Base-by-base conservation (phyloP, 2,329 filamentous ascomycete genomes). In the Juglanconis oblonga region DNA sequence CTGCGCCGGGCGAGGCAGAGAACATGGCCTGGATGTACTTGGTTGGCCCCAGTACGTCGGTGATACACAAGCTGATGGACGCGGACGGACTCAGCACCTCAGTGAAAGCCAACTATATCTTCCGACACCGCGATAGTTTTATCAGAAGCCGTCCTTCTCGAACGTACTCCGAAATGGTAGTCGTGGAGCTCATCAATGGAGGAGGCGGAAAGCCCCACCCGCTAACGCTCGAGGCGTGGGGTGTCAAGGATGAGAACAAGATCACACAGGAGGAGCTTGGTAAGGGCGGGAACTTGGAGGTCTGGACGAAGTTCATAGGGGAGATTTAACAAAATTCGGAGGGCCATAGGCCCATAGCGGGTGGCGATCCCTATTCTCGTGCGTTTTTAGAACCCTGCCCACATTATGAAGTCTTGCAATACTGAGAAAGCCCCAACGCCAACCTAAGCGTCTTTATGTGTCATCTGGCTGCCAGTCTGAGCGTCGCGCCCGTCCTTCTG, bases 401-500 rank as follows among this genome's bases (percentile, higher is more conserved):
- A 14, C 4, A 11, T 14, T 40, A 40, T 36, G n/a, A n/a, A n/a
- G n/a, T n/a, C n/a, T n/a, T 71, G 68, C 62, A 38, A 38, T 31
- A 5, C 33, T 52, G 49, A 53, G 14, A 11, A 7, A 13, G 5
- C 4, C 11, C 13, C n/a, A 31, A 2, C 13, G 7, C 29, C 45
- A 38, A 54, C 32, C 68, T 73, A n/a, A 45, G 59, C 1, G 61
- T 66, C n/a, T 59, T 73, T 29, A 68, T 58, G 10, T 65, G 64
- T 51, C 58, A 44, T 24, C 68, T 4, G 45, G 44, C 29, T 58
- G 62, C 13, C 64, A 65, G 70, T 2, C 44, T 69, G 32, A 69
- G 71, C 9, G 70, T 68, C 17, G 70, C 67, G 2, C 64, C 66
- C 14, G 70, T 68, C 1, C 59, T 73, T 11, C 8, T 73, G 32